These are phyloP conservation scores for Apiotrichum porosum DNA, from an alignment of 1,284 basidiomycete genomes.

Conservation along the genomic window DNA sequence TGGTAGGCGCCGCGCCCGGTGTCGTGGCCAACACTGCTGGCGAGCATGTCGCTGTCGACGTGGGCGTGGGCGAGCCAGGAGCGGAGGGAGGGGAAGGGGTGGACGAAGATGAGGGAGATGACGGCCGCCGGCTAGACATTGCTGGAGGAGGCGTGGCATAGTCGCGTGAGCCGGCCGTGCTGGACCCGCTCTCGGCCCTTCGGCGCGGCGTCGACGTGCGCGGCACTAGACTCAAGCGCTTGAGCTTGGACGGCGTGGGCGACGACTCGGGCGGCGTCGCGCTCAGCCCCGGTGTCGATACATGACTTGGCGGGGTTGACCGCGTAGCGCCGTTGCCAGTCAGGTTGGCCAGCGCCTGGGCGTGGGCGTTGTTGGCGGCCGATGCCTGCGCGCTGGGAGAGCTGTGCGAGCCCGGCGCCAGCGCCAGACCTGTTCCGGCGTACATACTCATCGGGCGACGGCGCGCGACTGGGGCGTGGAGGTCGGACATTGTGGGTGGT, in stretches of 20 bases:
- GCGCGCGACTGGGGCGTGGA: not conserved
- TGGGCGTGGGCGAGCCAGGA: not conserved
- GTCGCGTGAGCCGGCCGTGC: not conserved
- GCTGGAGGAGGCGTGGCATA: not conserved
- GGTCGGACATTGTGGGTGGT: not conserved
- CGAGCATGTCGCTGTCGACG: not conserved
- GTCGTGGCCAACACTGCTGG: too few relatives aligned
- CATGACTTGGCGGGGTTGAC: too few relatives aligned
- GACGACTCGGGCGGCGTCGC: not conserved
- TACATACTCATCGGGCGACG: not conserved
- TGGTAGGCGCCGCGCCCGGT: too few relatives aligned
- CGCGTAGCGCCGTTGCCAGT: too few relatives aligned
- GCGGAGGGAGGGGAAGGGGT: not conserved
- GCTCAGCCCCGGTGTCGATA: too few relatives aligned
- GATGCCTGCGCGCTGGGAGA: too few relatives aligned
- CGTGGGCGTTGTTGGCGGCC: too few relatives aligned
- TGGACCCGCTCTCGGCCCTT: not conserved
- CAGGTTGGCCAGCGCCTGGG: too few relatives aligned
- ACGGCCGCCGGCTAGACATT: not conserved
- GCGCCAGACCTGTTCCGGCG: not conserved
- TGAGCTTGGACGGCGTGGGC: conserved; percentile 12
- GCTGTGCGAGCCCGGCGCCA: too few relatives aligned
- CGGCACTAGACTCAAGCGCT: conserved; percentile 21
- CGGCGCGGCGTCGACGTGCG: not conserved
- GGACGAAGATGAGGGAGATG: not conserved